phyloP scores from a whole-genome alignment of 2,329 filamentous ascomycete genomes.

The Colletotrichum brevisporum region DNA sequence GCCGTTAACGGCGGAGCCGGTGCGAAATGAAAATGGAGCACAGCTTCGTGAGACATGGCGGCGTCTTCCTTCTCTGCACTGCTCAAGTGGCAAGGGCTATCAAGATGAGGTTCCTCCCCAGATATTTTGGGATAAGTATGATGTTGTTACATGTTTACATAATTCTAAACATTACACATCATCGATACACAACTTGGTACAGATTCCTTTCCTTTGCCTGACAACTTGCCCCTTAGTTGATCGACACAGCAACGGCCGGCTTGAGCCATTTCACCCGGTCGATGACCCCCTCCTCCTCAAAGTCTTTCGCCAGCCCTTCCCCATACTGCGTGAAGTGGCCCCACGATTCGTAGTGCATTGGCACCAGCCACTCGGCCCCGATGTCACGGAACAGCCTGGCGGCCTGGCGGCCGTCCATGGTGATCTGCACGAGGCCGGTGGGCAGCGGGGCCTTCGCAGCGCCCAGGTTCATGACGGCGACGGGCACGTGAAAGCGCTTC shows the following conservation, averaged over 20 bases:
- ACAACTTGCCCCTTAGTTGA: slow-evolving; percentile 7
- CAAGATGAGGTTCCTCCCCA: too few relatives aligned
- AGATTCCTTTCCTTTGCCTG: too few relatives aligned
- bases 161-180: too few relatives aligned
- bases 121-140: too few relatives aligned
- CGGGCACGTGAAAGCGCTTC: slow-evolving; percentile 53
- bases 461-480: slow-evolving; percentile 59
- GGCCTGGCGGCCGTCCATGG: slow-evolving; percentile 60
- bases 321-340: slow-evolving; percentile 57
- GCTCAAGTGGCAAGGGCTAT: too few relatives aligned
- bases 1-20: too few relatives aligned
- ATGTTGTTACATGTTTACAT: too few relatives aligned
- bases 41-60: too few relatives aligned
- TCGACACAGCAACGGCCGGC: slow-evolving; percentile 42
- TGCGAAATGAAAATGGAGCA: too few relatives aligned
- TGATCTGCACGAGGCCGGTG: slow-evolving; percentile 49
- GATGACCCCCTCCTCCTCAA: slow-evolving; percentile 52
- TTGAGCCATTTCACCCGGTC: slow-evolving; percentile 53
- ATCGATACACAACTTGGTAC: too few relatives aligned
- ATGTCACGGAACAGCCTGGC: slow-evolving; percentile 55
- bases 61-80: too few relatives aligned
- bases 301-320: slow-evolving; percentile 47
- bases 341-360: slow-evolving; percentile 62
- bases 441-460: slow-evolving; percentile 48
- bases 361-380: slow-evolving; percentile 57